These are phyloP conservation scores for Bretziella fagacearum DNA, from an alignment of 2,329 filamentous ascomycete genomes.

Conservation along the genomic window DNA sequence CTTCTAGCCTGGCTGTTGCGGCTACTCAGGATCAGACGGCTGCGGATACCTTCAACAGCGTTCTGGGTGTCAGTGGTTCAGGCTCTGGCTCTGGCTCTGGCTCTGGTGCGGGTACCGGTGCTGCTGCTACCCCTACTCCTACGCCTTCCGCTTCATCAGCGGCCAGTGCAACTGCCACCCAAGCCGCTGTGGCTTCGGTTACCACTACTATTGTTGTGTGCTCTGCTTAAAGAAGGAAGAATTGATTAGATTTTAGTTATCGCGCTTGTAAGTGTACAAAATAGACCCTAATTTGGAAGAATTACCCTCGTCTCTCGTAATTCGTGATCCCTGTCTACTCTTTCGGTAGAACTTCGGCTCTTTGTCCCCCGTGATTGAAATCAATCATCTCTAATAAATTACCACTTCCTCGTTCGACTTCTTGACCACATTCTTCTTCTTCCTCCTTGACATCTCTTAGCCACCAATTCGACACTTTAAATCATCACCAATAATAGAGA, in stretches of 20 bases:
- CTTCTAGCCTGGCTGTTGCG: slow-evolving; percentile 16
- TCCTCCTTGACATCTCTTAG: too few relatives aligned
- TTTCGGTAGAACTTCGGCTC: neutral
- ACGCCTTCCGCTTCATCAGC: neutral
- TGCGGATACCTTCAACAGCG: slow-evolving; percentile 18
- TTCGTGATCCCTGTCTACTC: neutral
- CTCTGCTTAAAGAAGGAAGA: slow-evolving; percentile 1
- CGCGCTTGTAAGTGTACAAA: neutral
- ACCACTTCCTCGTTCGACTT: neutral
- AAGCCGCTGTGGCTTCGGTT: neutral
- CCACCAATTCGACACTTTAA: too few relatives aligned
- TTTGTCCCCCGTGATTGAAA: neutral
- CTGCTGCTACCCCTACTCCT: neutral
- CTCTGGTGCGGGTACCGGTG: neutral
- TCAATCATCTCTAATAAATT: too few relatives aligned
- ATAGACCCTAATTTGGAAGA: slow-evolving; percentile 1
- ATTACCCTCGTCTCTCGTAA: neutral
- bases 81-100: neutral
- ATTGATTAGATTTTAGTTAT: neutral
- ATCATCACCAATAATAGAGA: neutral
- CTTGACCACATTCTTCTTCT: neutral
- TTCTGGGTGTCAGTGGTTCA: slow-evolving; percentile 5
- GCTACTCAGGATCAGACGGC: slow-evolving; percentile 18
- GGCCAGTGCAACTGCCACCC: neutral
- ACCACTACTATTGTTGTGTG: slow-evolving; percentile 10